Conservation (phyloP, 495 filamentous ascomycete species). For the Lasiosphaeria miniovina region DNA sequence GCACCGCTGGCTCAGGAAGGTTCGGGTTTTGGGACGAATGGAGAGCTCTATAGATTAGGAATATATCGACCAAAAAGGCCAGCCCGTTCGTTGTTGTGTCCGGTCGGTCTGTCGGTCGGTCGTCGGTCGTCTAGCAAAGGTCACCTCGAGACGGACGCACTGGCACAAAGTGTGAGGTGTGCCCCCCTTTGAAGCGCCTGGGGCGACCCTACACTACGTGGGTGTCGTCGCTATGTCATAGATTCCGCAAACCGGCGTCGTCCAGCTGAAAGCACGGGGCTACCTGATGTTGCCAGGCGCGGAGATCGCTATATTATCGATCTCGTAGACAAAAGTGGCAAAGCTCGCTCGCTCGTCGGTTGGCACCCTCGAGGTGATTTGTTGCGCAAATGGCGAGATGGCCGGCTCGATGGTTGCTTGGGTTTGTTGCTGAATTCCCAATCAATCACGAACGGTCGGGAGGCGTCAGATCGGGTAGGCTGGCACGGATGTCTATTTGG, state of each 20-base stretch:
- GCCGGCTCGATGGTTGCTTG: not conserved
- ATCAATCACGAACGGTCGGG: not conserved
- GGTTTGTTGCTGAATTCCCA: not conserved
- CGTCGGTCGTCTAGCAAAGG: not conserved
- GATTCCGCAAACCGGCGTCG: constrained; percentile 15
- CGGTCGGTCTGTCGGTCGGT: not conserved
- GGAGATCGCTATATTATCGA: too few relatives aligned
- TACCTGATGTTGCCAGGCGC: too few relatives aligned
- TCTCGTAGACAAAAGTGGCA: not conserved
- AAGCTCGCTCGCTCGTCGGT: not conserved
- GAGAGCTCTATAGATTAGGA: too few relatives aligned
- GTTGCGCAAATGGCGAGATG: not conserved
- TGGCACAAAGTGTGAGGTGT: not conserved
- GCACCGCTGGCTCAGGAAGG: too few relatives aligned
- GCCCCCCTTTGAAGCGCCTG: not conserved
- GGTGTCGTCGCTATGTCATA: constrained; percentile 17
- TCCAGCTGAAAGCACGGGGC: not conserved
- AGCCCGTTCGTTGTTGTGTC: too few relatives aligned
- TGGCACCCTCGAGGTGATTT: constrained; percentile 1
- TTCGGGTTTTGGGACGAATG: too few relatives aligned
- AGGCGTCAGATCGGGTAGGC: not conserved
- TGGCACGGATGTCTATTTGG: too few relatives aligned
- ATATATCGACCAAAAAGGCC: too few relatives aligned
- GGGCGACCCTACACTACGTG: not conserved
- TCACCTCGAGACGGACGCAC: not conserved